Percentiles rank a stretch among this genome's conserved stretches.
phyloP scores from a whole-genome alignment of 2,329 filamentous ascomycete species.

The Mycogone perniciosa region DNA sequence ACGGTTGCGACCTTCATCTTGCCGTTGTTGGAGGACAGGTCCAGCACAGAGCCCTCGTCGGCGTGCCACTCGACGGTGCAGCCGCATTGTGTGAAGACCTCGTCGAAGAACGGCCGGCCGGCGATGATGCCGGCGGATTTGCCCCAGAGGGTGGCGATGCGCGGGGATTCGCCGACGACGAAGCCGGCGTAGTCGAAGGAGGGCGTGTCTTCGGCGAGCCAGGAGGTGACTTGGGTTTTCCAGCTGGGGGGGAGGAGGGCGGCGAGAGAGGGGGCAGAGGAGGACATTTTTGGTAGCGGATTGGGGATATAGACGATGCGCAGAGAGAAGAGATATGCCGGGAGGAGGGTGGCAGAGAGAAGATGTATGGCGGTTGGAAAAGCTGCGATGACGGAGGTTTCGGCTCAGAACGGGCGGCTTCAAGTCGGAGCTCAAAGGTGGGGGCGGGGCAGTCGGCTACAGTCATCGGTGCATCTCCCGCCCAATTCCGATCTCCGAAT shows the following conservation, averaged over 20 bases:
- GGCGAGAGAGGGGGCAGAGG: slow-evolving; percentile 19
- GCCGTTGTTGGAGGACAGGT: slow-evolving; percentile 41
- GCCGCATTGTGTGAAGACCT: slow-evolving; percentile 83
- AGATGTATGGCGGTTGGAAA: background rate
- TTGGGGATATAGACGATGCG: too few species aligned
- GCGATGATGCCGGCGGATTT: slow-evolving; percentile 77
- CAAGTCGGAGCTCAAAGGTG: background rate
- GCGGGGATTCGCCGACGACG: slow-evolving; percentile 70
- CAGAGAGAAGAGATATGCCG: background rate
- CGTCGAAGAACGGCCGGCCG: slow-evolving; percentile 89
- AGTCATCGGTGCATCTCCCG: background rate
- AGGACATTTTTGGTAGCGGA: background rate
- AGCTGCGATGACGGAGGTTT: background rate
- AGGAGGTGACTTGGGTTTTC: slow-evolving; percentile 71
- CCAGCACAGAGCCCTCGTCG: slow-evolving; percentile 64
- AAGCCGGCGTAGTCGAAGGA: slow-evolving; percentile 97
- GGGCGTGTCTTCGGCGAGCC: slow-evolving; percentile 94
- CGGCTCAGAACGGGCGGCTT: background rate
- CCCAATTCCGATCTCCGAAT: background rate
- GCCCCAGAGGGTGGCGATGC: slow-evolving; percentile 60
- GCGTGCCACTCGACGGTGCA: slow-evolving; percentile 90
- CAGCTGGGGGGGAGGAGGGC: slow-evolving; percentile 81
- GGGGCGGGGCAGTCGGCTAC: background rate
- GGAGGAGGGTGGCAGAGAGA: background rate
- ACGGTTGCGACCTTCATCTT: slow-evolving; percentile 72